phyloP scores from a whole-genome alignment of 2,329 filamentous ascomycete species.

The Thelonectria rubi region DNA sequence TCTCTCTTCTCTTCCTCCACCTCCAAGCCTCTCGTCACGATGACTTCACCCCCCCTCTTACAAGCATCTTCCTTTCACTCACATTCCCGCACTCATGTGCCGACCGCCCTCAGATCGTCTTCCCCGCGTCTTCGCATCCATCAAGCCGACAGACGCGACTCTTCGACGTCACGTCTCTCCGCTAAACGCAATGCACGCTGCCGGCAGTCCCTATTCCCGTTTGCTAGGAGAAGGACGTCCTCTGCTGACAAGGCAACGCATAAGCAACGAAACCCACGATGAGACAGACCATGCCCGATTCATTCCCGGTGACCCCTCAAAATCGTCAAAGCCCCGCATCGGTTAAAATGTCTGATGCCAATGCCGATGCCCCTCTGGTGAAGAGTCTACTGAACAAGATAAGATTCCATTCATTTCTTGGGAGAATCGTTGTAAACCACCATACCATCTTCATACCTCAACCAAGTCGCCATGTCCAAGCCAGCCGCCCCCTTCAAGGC shows the following conservation, averaged over 20 bases:
- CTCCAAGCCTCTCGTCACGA: too few species aligned
- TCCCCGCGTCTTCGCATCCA: background rate
- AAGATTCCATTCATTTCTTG: background rate
- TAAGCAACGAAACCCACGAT: background rate
- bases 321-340: slow-evolving; percentile 19
- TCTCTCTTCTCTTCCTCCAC: too few species aligned
- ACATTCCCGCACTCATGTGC: background rate
- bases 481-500: slow-evolving; percentile 70
- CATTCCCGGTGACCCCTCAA: slow-evolving; percentile 7
- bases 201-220: slow-evolving; percentile 4
- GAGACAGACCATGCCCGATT: background rate
- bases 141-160: background rate
- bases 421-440: background rate
- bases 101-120: background rate
- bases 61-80: background rate
- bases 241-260: slow-evolving; percentile 7
- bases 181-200: background rate
- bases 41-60: background rate
- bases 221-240: background rate
- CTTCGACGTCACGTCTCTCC: background rate
- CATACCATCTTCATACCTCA: background rate
- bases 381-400: slow-evolving; percentile 1
- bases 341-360: slow-evolving; percentile 10
- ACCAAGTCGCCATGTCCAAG: slow-evolving; percentile 28
- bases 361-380: slow-evolving; percentile 14